phyloP scores from a whole-genome alignment of 2,329 filamentous ascomycete species.

The Sodiomyces alkalinus region DNA sequence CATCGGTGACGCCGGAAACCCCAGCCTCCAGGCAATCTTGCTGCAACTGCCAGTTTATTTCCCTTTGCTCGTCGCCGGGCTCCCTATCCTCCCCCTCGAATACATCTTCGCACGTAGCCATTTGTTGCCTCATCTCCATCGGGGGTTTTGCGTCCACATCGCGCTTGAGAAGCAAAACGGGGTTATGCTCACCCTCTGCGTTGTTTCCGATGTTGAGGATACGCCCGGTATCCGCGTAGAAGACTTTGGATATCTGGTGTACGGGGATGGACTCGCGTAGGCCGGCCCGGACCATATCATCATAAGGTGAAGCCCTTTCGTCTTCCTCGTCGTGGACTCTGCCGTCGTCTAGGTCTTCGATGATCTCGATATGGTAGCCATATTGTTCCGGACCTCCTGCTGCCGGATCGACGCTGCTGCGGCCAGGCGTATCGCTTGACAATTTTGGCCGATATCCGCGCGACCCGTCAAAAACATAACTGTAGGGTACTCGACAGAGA shows the following conservation, averaged over 20 bases:
- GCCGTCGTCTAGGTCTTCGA: slow-evolving; percentile 61
- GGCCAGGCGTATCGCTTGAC: background rate
- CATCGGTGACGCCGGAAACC: no score
- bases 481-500: slow-evolving; percentile 53
- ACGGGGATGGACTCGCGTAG: slow-evolving; percentile 39
- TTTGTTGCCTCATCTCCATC: slow-evolving; percentile 22
- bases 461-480: slow-evolving; percentile 23
- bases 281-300: slow-evolving; percentile 26
- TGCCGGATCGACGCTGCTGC: slow-evolving; percentile 11
- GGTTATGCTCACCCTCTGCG: slow-evolving; percentile 51
- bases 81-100: no score
- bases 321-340: slow-evolving; percentile 31
- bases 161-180: slow-evolving; percentile 59
- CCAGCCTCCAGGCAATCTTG: slow-evolving; percentile 16
- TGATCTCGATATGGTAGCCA: slow-evolving; percentile 64
- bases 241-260: slow-evolving; percentile 65
- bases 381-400: no score
- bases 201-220: slow-evolving; percentile 61
- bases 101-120: slow-evolving; percentile 9
- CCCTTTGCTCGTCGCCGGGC: slow-evolving; percentile 21
- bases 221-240: slow-evolving; percentile 82
- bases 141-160: slow-evolving; percentile 50
- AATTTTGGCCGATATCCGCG: slow-evolving; percentile 14
- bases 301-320: slow-evolving; percentile 16
- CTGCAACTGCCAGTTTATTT: slow-evolving; percentile 30